Percentiles rank a stretch among this genome's conserved stretches.
These are phyloP conservation scores for Xylariaceae sp. DNA, from an alignment of 2,329 filamentous ascomycete species.

Conservation along the genomic window DNA sequence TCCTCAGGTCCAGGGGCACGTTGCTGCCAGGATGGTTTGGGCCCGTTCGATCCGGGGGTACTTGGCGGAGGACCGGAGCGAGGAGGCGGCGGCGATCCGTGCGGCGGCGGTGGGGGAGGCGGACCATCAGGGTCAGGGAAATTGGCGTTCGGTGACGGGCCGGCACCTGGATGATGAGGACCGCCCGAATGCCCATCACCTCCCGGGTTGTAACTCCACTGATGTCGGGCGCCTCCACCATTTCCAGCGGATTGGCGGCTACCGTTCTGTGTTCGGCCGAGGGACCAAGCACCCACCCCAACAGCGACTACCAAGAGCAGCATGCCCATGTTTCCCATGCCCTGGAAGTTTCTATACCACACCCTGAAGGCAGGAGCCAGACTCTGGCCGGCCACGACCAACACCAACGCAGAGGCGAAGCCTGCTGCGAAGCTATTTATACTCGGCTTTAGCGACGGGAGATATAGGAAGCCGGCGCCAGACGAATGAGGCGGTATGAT, in stretches of 20 bases:
- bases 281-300: constrained; percentile 71
- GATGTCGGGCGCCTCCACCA: constrained; percentile 17
- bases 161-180: constrained; percentile 11
- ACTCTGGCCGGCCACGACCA: constrained; percentile 66
- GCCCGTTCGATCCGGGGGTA: constrained; percentile 26
- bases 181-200: constrained; percentile 22
- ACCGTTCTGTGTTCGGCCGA: constrained; percentile 59
- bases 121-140: constrained; percentile 24
- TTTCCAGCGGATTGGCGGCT: constrained; percentile 26
- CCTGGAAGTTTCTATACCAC: constrained; percentile 68
- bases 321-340: constrained; percentile 68
- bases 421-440: constrained; percentile 89
- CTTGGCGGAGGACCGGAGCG: constrained; percentile 23
- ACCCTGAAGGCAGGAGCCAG: constrained; percentile 67
- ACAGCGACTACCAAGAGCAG: constrained; percentile 66
- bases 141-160: constrained; percentile 17
- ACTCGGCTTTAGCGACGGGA: constrained; percentile 82
- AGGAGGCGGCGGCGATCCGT: constrained; percentile 28
- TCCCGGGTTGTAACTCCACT: constrained; percentile 23
- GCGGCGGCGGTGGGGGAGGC: constrained; percentile 35
- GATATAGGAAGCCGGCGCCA: constrained; percentile 84
- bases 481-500: constrained; percentile 89
- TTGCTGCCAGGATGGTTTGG: constrained; percentile 37
- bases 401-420: constrained; percentile 68
- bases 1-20: constrained; percentile 17